phyloP scores from a whole-genome alignment of 441 rosid species.

The Capsella rubella region DNA sequence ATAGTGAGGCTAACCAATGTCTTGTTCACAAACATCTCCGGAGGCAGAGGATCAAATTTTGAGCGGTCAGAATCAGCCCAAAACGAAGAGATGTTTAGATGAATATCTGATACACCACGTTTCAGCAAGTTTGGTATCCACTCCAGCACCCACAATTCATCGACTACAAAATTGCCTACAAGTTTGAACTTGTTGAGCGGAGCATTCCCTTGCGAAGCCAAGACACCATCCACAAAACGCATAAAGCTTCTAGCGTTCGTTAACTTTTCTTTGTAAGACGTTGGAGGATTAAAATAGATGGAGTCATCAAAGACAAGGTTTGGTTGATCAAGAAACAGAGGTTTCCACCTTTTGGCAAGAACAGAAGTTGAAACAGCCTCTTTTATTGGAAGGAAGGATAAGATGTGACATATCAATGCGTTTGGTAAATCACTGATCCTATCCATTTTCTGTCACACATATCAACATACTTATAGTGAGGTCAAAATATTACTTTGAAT shows the following conservation, averaged over 20 bases:
- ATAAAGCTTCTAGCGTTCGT: not conserved
- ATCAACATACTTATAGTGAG: not conserved
- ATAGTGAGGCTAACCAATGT: slow-evolving; percentile 13
- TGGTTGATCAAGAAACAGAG: not conserved
- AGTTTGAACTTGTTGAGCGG: not conserved
- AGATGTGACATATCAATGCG: not conserved
- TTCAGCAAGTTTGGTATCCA: slow-evolving; percentile 9
- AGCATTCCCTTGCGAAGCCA: slow-evolving; percentile 23
- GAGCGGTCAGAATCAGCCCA: not conserved
- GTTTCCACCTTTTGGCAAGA: too few species aligned
- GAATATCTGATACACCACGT: slow-evolving; percentile 22
- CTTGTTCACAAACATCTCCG: slow-evolving; percentile 23
- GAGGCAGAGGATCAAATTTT: not conserved
- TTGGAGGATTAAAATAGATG: not conserved
- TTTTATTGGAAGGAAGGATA: not conserved
- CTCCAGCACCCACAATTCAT: not conserved
- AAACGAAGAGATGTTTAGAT: not conserved
- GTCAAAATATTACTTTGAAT: too few species aligned
- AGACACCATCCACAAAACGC: slow-evolving; percentile 18
- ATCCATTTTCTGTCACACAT: not conserved
- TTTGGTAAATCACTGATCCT: not conserved
- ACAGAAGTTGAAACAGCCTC: not conserved
- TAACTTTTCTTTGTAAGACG: not conserved
- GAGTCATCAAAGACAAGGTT: not conserved
- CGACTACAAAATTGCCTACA: not conserved